phyloP scores from a whole-genome alignment of 2,329 filamentous ascomycete species.

The Pseudonectria foliicola region DNA sequence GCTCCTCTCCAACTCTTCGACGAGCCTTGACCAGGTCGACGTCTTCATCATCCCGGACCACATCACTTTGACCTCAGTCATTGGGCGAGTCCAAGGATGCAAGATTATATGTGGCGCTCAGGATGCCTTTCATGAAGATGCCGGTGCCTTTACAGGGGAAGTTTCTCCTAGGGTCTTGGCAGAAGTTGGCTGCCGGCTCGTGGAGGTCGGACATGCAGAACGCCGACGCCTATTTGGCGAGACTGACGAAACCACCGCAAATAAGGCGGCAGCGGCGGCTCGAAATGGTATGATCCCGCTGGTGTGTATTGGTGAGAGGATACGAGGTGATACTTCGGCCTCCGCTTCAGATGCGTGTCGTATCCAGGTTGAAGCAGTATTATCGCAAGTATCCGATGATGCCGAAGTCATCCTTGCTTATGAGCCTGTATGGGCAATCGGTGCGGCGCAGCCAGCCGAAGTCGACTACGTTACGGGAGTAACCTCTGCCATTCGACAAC shows the following conservation, averaged over 20 bases:
- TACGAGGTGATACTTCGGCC: slow-evolving; percentile 37
- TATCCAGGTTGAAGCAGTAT: slow-evolving; percentile 56
- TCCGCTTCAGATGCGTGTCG: slow-evolving; percentile 59
- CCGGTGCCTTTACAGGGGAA: slow-evolving; percentile 71
- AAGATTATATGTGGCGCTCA: slow-evolving; percentile 61
- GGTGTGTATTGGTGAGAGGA: slow-evolving; percentile 72
- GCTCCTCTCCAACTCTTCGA: slow-evolving; percentile 35
- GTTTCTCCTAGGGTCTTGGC: slow-evolving; percentile 62
- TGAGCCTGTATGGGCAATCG: slow-evolving; percentile 86
- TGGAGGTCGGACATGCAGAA: slow-evolving; percentile 79
- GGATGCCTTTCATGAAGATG: slow-evolving; percentile 63
- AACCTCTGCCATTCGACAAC: slow-evolving; percentile 52
- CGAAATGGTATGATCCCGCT: slow-evolving; percentile 67
- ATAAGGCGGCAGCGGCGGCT: slow-evolving; percentile 62
- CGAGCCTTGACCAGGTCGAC: slow-evolving; percentile 47
- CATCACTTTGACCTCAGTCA: slow-evolving; percentile 53
- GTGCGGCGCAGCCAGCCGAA: slow-evolving; percentile 62
- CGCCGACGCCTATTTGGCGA: slow-evolving; percentile 65
- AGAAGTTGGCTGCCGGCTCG: slow-evolving; percentile 61
- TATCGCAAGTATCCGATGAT: slow-evolving; percentile 52
- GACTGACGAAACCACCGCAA: slow-evolving; percentile 59
- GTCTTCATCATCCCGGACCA: slow-evolving; percentile 77
- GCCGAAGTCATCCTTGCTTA: slow-evolving; percentile 74
- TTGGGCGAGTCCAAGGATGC: slow-evolving; percentile 38
- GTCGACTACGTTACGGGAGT: slow-evolving; percentile 67